Base-by-base conservation (phyloP, 1,284 basidiomycete species). In the Thelephora terrestris region DNA sequence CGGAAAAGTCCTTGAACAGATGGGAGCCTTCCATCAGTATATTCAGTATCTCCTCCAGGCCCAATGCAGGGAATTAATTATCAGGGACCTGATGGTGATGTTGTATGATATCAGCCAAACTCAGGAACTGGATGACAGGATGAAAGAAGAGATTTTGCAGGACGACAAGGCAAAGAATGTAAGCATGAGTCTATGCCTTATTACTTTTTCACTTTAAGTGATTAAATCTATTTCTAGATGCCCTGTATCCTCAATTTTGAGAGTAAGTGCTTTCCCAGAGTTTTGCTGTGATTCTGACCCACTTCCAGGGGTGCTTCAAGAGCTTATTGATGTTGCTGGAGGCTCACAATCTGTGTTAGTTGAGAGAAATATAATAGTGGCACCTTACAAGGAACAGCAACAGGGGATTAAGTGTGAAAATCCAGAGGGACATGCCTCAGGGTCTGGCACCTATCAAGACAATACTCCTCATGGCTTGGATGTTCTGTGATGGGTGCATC, bases 161-260 rank as follows among this genome's bases (percentile, higher is more conserved):
- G 76, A 80, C 50, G 60, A 59, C 1, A 71, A 74, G 45, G 64
- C 74, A 5, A 61, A 75, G 43, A 73, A 71, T 62, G 79, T 80
- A 49, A 53, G 70, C 58, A 48, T 43, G 1, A 40, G 36, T 39
- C 16, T 23, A 7, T 23, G 10, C 27, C 24, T 51, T 32, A 34
- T 35, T 9, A 4, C n/a, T 36, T 5, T n/a, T n/a, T n/a, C n/a
- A 16, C 7, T 34, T 50, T 16, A 5, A 37, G 3, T 20, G 16
- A 21, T 16, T 14, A 47, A 46, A 17, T 43, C 24, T n/a, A n/a
- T 2, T 21, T 14, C 4, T 47, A 78, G 76, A 70, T 69, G 0
- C 51, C 79, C 35, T 70, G 78, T 56, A 64, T 73, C 52, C 61
- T 80, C 34, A 74, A 71, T 43, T 67, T 80, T 20, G 78, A 79